Evolutionary conservation across 176 grass and related monocot species (phyloP).

Genomic region (Raddia distichophylla): DNA sequence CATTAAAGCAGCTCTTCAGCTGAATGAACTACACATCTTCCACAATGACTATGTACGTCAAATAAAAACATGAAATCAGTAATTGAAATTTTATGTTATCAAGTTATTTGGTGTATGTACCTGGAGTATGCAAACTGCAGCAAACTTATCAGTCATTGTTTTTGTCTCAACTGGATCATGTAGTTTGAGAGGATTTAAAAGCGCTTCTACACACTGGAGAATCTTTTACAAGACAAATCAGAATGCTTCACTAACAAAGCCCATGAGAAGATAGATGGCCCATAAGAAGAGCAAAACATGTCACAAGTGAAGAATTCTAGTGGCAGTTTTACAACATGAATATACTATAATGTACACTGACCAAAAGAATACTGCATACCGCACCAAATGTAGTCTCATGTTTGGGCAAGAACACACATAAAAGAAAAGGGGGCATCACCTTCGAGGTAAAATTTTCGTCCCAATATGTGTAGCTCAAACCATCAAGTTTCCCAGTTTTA

Average conservation of each 20-base stretch:
- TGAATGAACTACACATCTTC: conserved; percentile 21
- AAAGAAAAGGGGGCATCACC: conserved; percentile 46
- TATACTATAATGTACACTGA: conserved; percentile 7
- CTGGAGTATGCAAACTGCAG: conserved; percentile 94
- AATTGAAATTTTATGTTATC: neutral
- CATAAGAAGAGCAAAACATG: neutral
- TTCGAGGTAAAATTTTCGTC: conserved; percentile 94
- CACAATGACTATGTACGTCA: conserved; percentile 3
- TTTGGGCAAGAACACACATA: conserved; percentile 19
- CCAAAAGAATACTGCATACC: neutral
- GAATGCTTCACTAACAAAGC: conserved; percentile 9
- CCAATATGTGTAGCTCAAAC: conserved; percentile 79
- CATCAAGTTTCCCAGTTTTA: conserved; percentile 72
- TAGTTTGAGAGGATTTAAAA: conserved; percentile 73
- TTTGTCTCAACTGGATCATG: conserved; percentile 57
- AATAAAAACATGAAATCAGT: conserved; percentile 1
- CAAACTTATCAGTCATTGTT: conserved; percentile 88
- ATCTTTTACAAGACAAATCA: conserved; percentile 32
- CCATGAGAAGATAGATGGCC: conserved; percentile 24
- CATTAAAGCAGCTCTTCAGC: conserved; percentile 12
- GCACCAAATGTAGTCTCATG: neutral
- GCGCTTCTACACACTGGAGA: conserved; percentile 76
- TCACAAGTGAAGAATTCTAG: neutral
- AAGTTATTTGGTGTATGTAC: conserved; percentile 28
- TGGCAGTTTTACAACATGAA: neutral